Conservation (phyloP, 2,329 filamentous ascomycete genomes). For the Venturia nashicola region DNA sequence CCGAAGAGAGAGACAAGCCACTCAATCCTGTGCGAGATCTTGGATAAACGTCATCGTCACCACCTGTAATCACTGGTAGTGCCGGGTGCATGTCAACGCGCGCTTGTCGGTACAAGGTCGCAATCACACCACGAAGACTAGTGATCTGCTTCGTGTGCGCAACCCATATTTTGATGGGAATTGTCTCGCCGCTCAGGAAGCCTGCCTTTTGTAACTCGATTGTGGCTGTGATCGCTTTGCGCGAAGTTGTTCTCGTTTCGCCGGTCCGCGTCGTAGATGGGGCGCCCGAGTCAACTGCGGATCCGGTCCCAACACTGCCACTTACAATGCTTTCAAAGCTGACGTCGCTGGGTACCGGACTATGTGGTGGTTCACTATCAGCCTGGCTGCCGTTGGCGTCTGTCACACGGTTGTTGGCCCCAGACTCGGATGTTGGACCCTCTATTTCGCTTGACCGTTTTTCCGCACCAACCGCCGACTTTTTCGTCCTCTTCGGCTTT, state of each 20-base stretch:
- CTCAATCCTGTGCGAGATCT: conserved; percentile 77
- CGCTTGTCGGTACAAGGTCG: conserved; percentile 83
- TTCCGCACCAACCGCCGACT: not conserved
- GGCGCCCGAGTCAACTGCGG: conserved; percentile 28
- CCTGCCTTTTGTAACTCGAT: conserved; percentile 74
- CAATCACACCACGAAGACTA: conserved; percentile 83
- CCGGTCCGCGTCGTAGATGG: conserved; percentile 27
- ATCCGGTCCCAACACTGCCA: conserved; percentile 43
- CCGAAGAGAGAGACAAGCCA: conserved; percentile 74
- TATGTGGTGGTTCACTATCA: conserved; percentile 24
- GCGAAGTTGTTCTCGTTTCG: conserved; percentile 36
- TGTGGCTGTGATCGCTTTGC: conserved; percentile 68
- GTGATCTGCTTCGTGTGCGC: conserved; percentile 83
- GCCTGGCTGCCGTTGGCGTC: conserved; percentile 8
- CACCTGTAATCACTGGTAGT: conserved; percentile 46
- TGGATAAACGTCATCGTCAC: conserved; percentile 72
- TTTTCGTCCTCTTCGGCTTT: conserved; percentile 44
- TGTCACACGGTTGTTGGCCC: not conserved
- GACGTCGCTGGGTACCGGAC: conserved; percentile 34
- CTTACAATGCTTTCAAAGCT: conserved; percentile 43
- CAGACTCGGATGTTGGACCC: conserved; percentile 5
- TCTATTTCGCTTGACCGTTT: not conserved
- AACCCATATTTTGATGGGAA: conserved; percentile 69
- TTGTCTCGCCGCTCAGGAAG: conserved; percentile 70
- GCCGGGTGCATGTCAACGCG: conserved; percentile 71